Percentiles rank a stretch among this genome's conserved stretches.
phyloP scores from a whole-genome alignment of 495 filamentous ascomycete genomes.

The Penicillium arizonense region DNA sequence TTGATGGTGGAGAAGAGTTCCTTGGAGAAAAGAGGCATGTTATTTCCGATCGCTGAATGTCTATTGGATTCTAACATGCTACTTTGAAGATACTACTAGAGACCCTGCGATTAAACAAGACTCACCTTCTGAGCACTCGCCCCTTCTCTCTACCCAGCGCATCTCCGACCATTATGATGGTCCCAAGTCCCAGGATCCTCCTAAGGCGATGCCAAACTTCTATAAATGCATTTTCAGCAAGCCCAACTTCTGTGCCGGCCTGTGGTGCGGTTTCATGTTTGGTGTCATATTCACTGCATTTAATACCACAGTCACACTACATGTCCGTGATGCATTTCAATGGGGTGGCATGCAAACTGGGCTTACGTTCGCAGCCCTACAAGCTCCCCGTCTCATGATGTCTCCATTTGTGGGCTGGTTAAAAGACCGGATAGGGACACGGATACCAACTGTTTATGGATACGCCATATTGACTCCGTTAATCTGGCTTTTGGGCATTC shows the following conservation, averaged over 20 bases:
- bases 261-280: conserved; percentile 20
- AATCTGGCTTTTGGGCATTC: conserved; percentile 6
- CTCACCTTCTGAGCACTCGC: too few species aligned
- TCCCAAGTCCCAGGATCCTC: not conserved
- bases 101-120: too few species aligned
- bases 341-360: conserved; percentile 30
- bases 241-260: conserved; percentile 19
- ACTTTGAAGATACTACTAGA: too few species aligned
- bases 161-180: too few species aligned
- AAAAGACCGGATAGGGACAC: conserved; percentile 11
- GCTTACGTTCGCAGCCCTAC: conserved; percentile 28
- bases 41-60: too few species aligned
- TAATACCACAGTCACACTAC: conserved; percentile 29
- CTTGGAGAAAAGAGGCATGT: not conserved
- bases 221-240: conserved; percentile 21
- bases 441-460: conserved; percentile 8
- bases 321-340: conserved; percentile 27
- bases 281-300: conserved; percentile 26
- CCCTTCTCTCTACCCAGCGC: too few species aligned
- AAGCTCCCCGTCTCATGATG: conserved; percentile 19
- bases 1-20: conserved; percentile 25
- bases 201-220: conserved; percentile 5
- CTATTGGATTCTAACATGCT: too few species aligned
- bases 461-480: conserved; percentile 2
- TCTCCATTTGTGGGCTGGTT: conserved; percentile 3